phyloP scores from a whole-genome alignment of 1,284 basidiomycete genomes.

The Apiotrichum laibachii region DNA sequence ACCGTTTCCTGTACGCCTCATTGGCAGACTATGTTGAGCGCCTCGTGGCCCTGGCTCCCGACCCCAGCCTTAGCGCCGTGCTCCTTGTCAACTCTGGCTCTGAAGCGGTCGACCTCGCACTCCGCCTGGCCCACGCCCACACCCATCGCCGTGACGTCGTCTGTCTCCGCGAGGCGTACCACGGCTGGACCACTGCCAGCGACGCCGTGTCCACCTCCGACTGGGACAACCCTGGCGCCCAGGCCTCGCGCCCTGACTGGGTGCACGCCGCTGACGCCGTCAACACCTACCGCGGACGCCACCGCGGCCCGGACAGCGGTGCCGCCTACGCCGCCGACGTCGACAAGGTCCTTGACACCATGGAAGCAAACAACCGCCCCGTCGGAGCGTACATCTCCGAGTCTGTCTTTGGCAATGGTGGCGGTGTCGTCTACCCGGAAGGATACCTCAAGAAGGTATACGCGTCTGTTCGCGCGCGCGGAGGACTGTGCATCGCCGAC shows the following conservation, averaged over 20 bases:
- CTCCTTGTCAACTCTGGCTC: slow-evolving; percentile 18
- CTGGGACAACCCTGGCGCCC: slow-evolving; percentile 12
- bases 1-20: slow-evolving; percentile 13
- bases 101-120: slow-evolving; percentile 19
- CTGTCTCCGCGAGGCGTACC: slow-evolving; percentile 16
- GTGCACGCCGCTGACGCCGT: slow-evolving; percentile 11
- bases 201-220: slow-evolving; percentile 14
- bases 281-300: slow-evolving; percentile 12
- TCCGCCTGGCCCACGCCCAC: slow-evolving; percentile 9
- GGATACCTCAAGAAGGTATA: slow-evolving; percentile 10
- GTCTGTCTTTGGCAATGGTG: slow-evolving; percentile 20
- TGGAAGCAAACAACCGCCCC: slow-evolving; percentile 2
- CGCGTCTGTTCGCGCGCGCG: slow-evolving; percentile 2
- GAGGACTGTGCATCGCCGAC: slow-evolving; percentile 17
- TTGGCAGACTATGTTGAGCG: slow-evolving; percentile 14
- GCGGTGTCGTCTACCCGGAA: slow-evolving; percentile 7
- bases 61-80: slow-evolving; percentile 7
- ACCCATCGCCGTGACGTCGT: slow-evolving; percentile 8
- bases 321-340: slow-evolving; percentile 6
- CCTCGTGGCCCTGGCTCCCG: slow-evolving; percentile 5
- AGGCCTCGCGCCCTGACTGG: slow-evolving; percentile 3
- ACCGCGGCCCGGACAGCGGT: neutral
- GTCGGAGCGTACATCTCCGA: slow-evolving; percentile 14
- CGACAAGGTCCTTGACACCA: neutral
- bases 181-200: slow-evolving; percentile 13